Evolutionary conservation across 495 filamentous ascomycete species (phyloP).

Genomic region (Aspergillus heteromorphus): DNA sequence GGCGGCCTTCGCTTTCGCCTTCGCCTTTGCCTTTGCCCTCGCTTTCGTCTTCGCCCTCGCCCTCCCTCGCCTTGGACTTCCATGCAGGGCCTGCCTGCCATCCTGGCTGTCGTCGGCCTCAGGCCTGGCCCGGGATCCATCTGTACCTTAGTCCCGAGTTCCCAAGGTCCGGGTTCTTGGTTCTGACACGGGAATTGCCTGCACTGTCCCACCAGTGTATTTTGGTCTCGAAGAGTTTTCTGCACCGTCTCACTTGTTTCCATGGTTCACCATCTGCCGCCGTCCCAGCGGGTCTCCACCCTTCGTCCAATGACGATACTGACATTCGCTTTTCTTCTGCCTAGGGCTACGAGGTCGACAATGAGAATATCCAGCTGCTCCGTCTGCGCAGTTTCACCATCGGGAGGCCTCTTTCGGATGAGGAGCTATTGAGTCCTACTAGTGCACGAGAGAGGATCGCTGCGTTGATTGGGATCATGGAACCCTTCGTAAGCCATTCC

Average conservation of each 20-base stretch:
- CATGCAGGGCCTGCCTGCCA: no score
- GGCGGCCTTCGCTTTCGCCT: background rate
- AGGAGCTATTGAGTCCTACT: slow-evolving; percentile 42
- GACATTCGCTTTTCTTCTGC: slow-evolving; percentile 12
- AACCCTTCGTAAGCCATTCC: slow-evolving; percentile 54
- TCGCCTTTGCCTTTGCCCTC: background rate
- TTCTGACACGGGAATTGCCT: slow-evolving; percentile 16
- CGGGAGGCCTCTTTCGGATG: slow-evolving; percentile 56
- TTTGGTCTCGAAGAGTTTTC: slow-evolving; percentile 22
- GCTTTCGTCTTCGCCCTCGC: background rate
- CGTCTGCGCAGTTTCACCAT: slow-evolving; percentile 73
- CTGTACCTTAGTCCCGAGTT: background rate
- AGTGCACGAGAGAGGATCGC: slow-evolving; percentile 51
- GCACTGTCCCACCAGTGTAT: slow-evolving; percentile 15
- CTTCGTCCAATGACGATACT: slow-evolving; percentile 18
- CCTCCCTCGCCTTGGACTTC: no score
- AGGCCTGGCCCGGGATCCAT: background rate
- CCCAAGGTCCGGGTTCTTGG: slow-evolving; percentile 11
- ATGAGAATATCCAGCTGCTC: slow-evolving; percentile 69
- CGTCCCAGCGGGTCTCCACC: slow-evolving; percentile 11
- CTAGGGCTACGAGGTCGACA: slow-evolving; percentile 67
- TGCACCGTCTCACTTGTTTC: slow-evolving; percentile 37
- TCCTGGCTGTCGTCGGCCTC: slow-evolving; percentile 3
- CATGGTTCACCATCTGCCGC: slow-evolving; percentile 34
- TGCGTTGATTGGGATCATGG: slow-evolving; percentile 52